These are phyloP conservation scores for Neocatenulostroma microsporum DNA, from an alignment of 2,329 filamentous ascomycete species.

Conservation along the genomic window DNA sequence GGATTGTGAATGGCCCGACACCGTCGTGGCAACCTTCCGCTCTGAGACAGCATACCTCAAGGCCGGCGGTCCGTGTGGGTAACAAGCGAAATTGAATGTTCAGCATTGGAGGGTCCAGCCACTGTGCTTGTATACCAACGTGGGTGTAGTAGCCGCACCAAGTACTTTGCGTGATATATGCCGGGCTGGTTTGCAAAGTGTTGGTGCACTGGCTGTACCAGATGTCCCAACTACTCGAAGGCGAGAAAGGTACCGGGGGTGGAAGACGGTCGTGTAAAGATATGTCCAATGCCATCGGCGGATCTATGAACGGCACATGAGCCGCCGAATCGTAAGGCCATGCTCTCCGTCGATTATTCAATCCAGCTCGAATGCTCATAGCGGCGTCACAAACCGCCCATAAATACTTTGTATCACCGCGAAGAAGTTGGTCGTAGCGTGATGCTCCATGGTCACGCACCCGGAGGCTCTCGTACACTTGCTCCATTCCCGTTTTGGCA, in stretches of 20 bases:
- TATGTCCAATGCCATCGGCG: background rate
- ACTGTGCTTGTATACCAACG: background rate
- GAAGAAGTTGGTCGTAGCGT: too few species aligned
- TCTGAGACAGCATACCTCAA: background rate
- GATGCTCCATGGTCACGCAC: too few species aligned
- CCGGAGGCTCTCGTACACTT: too few species aligned
- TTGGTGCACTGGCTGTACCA: background rate
- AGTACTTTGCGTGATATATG: background rate
- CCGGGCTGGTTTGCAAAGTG: background rate
- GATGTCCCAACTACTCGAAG: background rate
- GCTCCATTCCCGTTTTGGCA: too few species aligned
- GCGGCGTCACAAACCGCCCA: too few species aligned
- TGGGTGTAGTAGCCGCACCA: constrained; percentile 2
- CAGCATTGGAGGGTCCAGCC: background rate
- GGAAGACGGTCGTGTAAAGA: background rate
- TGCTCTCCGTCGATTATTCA: too few species aligned
- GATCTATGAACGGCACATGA: background rate
- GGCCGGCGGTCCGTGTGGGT: too few species aligned
- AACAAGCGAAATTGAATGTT: too few species aligned
- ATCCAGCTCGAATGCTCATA: too few species aligned
- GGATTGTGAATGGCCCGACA: background rate
- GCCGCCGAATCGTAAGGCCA: background rate
- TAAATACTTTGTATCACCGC: too few species aligned
- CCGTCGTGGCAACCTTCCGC: background rate
- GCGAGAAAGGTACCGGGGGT: background rate